Evolutionary conservation across 1,284 basidiomycete genomes (phyloP).

Genomic region (Xerocomus amazonicus): DNA sequence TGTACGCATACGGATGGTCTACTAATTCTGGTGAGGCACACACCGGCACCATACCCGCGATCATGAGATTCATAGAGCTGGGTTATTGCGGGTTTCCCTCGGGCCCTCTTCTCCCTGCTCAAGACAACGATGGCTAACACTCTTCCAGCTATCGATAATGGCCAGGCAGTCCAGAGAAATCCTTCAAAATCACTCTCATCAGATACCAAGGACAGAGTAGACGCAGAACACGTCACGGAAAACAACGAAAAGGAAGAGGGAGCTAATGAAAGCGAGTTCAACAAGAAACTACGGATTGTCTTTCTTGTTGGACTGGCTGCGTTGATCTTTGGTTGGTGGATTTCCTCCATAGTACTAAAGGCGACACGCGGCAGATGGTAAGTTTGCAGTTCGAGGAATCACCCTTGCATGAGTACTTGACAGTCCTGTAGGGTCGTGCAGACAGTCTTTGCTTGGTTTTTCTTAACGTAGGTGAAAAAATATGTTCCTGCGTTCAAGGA

Average conservation of each 20-base stretch:
- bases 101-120: neutral
- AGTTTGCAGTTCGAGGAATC: constrained; percentile 10
- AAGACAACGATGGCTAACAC: constrained; percentile 18
- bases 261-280: constrained; percentile 13
- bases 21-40: neutral
- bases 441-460: constrained; percentile 77
- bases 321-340: constrained; percentile 79
- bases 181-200: constrained; percentile 12
- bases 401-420: constrained; percentile 11
- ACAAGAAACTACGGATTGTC: constrained; percentile 36
- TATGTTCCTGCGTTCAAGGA: neutral
- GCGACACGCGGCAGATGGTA: constrained; percentile 74
- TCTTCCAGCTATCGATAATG: neutral
- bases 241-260: constrained; percentile 26
- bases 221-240: constrained; percentile 18
- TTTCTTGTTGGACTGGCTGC: constrained; percentile 51
- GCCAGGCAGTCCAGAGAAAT: constrained; percentile 20
- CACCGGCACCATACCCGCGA: neutral
- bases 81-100: neutral
- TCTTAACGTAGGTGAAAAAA: constrained; percentile 51
- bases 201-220: constrained; percentile 23
- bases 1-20: too few species aligned
- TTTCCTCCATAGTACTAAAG: constrained; percentile 61
- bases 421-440: constrained; percentile 58
- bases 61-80: neutral